These are phyloP conservation scores for Rhodotorula graminis DNA, from an alignment of 768 basidiomycete species.

Conservation along the genomic window DNA sequence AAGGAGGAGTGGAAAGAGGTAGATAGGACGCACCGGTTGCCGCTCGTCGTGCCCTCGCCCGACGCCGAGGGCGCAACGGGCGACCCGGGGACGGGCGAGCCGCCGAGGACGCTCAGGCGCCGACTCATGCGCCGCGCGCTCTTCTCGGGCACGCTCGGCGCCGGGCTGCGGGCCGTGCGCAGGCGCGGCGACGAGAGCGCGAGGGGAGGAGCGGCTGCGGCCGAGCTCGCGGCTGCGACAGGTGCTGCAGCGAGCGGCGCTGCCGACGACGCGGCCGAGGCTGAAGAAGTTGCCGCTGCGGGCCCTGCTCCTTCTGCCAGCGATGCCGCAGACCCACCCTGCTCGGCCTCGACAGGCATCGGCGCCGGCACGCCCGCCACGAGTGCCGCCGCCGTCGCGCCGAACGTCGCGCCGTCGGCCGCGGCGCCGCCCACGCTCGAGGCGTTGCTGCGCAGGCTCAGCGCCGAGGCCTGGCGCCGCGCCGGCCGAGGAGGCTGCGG, in stretches of 20 bases:
- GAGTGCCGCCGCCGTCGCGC: too few relatives aligned
- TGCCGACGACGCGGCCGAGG: too few relatives aligned
- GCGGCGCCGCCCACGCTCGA: too few relatives aligned
- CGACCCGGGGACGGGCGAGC: not conserved
- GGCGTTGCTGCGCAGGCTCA: not conserved
- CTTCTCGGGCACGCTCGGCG: not conserved
- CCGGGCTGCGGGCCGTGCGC: not conserved
- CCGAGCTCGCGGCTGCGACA: not conserved
- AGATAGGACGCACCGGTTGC: not conserved
- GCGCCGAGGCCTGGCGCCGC: not conserved
- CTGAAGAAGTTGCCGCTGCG: not conserved
- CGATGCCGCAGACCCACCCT: too few relatives aligned
- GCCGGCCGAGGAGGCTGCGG: slow-evolving; percentile 14
- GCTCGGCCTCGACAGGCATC: too few relatives aligned
- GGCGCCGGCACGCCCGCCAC: too few relatives aligned
- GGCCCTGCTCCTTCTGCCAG: not conserved
- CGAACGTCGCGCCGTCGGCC: too few relatives aligned
- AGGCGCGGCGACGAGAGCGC: not conserved
- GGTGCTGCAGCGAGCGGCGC: not conserved
- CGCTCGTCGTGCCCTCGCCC: not conserved
- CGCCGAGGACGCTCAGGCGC: not conserved
- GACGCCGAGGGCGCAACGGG: not conserved
- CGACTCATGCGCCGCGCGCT: not conserved
- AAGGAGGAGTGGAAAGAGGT: not conserved
- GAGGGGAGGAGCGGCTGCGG: not conserved